Conservation (phyloP, 208 protist species). For the Balamuthia mandrillaris region DNA sequence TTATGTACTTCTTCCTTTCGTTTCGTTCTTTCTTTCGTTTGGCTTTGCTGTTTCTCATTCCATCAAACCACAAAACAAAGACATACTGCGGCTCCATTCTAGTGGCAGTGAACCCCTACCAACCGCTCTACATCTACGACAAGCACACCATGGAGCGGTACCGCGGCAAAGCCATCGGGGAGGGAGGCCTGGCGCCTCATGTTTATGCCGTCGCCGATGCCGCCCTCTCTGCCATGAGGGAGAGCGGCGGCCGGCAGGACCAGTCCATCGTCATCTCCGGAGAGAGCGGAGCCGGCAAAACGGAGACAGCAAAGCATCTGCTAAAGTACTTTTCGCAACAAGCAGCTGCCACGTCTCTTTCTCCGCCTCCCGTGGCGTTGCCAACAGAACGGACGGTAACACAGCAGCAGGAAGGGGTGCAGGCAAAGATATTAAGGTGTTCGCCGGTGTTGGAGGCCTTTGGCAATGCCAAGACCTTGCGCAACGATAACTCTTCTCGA, state of each 20-base stretch:
- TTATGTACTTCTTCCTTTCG: too few species aligned
- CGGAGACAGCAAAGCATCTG: constrained; percentile 64
- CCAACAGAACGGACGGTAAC: not conserved
- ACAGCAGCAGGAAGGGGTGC: not conserved
- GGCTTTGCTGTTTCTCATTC: too few species aligned
- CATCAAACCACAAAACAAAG: too few species aligned
- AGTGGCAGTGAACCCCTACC: constrained; percentile 83
- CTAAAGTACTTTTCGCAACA: constrained; percentile 65
- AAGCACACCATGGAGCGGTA: constrained; percentile 38
- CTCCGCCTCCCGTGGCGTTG: not conserved
- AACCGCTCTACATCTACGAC: constrained; percentile 65
- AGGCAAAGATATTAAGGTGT: not conserved
- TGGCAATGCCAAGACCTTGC: constrained; percentile 42
- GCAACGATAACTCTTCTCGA: constrained; percentile 36
- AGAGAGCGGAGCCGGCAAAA: constrained; percentile 39
- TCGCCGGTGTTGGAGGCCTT: not conserved
- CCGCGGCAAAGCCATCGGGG: constrained; percentile 51
- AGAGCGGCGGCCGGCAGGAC: constrained; percentile 54
- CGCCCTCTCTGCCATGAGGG: constrained; percentile 65
- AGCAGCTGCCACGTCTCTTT: constrained; percentile 47
- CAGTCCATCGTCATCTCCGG: constrained; percentile 55
- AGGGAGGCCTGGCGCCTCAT: constrained; percentile 50
- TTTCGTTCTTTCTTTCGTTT: too few species aligned
- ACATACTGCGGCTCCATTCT: constrained; percentile 84
- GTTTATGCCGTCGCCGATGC: constrained; percentile 53